Evolutionary conservation across 2,329 filamentous ascomycete genomes (phyloP).

Genomic region (Cordyceps militaris): DNA sequence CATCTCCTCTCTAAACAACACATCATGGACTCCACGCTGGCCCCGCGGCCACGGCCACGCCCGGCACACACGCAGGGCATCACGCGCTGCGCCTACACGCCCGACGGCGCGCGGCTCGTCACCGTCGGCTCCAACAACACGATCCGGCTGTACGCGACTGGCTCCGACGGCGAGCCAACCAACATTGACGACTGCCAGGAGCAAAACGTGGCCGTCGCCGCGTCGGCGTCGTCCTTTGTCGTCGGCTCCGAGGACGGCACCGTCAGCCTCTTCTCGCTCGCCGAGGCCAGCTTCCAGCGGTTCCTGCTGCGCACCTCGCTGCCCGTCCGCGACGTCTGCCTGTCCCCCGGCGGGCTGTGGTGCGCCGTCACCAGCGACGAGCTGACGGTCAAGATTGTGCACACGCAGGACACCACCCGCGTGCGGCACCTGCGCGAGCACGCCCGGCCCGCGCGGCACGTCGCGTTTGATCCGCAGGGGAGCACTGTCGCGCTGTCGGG

Average conservation of each 20-base stretch:
- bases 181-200: slow-evolving; percentile 90
- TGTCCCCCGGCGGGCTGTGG: slow-evolving; percentile 77
- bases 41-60: slow-evolving; percentile 50
- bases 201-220: slow-evolving; percentile 71
- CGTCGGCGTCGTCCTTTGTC: slow-evolving; percentile 73
- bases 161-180: slow-evolving; percentile 83
- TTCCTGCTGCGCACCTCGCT: slow-evolving; percentile 79
- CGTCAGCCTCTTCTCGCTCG: slow-evolving; percentile 87
- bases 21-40: slow-evolving; percentile 23
- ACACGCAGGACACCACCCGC: slow-evolving; percentile 67
- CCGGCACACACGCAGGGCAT: slow-evolving; percentile 77
- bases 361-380: slow-evolving; percentile 96
- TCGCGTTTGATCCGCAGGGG: slow-evolving; percentile 79
- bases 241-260: slow-evolving; percentile 90
- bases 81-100: slow-evolving; percentile 84
- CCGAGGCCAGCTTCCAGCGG: slow-evolving; percentile 65
- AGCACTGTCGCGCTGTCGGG: slow-evolving; percentile 72
- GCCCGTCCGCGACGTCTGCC: slow-evolving; percentile 75
- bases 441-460: slow-evolving; percentile 78
- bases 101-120: slow-evolving; percentile 76
- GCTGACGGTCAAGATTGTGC: slow-evolving; percentile 82
- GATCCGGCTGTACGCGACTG: slow-evolving; percentile 85
- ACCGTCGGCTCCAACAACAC: slow-evolving; percentile 92
- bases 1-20: neutral
- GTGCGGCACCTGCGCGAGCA: slow-evolving; percentile 79